Evolutionary conservation across 2,329 filamentous ascomycete genomes (phyloP).

Genomic region (Calycina herbarum): DNA sequence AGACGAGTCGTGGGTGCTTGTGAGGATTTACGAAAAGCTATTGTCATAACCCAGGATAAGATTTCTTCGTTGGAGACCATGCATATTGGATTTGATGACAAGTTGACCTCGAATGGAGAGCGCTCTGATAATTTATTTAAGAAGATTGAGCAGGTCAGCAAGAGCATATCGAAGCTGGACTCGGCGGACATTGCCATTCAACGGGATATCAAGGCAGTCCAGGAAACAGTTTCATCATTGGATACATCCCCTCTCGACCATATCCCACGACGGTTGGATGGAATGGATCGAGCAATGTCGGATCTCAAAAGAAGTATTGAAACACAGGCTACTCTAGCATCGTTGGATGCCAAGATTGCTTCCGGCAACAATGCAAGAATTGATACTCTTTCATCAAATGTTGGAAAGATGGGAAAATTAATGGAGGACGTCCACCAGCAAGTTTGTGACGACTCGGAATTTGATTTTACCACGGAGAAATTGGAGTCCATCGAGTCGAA

Average conservation of each 20-base stretch:
- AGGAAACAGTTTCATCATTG: slow-evolving; percentile 23
- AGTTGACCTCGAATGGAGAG: slow-evolving; percentile 11
- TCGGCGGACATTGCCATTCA: slow-evolving; percentile 21
- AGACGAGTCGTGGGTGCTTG: slow-evolving; percentile 23
- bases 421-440: slow-evolving; percentile 20
- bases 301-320: slow-evolving; percentile 26
- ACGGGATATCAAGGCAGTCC: slow-evolving; percentile 21
- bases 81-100: slow-evolving; percentile 22
- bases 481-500: slow-evolving; percentile 21
- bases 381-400: slow-evolving; percentile 21
- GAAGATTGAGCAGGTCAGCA: slow-evolving; percentile 19
- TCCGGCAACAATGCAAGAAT: slow-evolving; percentile 24
- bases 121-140: slow-evolving; percentile 18
- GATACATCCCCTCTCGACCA: slow-evolving; percentile 23
- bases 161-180: slow-evolving; percentile 23
- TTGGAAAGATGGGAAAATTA: slow-evolving; percentile 22
- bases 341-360: slow-evolving; percentile 27
- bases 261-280: slow-evolving; percentile 21
- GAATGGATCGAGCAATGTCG: slow-evolving; percentile 24
- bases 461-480: slow-evolving; percentile 15
- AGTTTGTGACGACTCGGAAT: slow-evolving; percentile 15
- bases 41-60: slow-evolving; percentile 19
- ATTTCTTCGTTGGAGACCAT: slow-evolving; percentile 21
- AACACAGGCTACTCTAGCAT: slow-evolving; percentile 23
- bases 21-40: slow-evolving; percentile 26